phyloP scores from a whole-genome alignment of 495 filamentous ascomycete genomes.

The Tuber borchii region DNA sequence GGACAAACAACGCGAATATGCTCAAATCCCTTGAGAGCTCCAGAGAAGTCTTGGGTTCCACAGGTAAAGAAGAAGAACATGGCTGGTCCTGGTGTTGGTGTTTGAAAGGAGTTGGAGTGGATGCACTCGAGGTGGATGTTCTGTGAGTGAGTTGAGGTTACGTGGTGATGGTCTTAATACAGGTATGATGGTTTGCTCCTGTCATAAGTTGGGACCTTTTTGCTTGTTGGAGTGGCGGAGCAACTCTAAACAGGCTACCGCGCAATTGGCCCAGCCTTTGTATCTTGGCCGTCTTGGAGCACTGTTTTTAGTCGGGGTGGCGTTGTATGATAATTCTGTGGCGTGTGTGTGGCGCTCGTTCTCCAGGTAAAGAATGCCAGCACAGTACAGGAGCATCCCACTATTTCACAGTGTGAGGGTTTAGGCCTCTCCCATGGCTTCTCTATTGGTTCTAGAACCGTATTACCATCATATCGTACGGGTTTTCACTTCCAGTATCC shows the following conservation, averaged over 20 bases:
- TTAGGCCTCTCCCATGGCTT: neutral
- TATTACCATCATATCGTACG: too few relatives aligned
- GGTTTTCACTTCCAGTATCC: neutral
- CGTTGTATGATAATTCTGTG: neutral
- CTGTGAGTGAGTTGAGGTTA: neutral
- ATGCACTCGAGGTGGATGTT: neutral
- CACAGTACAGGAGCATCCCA: neutral
- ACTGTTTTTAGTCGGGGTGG: neutral
- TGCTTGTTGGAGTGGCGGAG: neutral
- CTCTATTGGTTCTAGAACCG: neutral
- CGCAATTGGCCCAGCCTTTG: neutral
- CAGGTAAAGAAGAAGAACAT: constrained; percentile 36
- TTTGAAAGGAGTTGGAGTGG: neutral
- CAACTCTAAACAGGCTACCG: neutral
- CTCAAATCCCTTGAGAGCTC: constrained; percentile 22
- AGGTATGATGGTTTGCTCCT: neutral
- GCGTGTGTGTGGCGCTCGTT: neutral
- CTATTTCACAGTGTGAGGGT: neutral
- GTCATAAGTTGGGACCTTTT: neutral
- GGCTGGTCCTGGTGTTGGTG: neutral
- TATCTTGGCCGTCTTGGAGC: neutral
- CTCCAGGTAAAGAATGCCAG: neutral
- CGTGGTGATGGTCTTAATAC: neutral
- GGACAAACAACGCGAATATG: constrained; percentile 25
- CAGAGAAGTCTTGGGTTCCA: constrained; percentile 30